Conservation (phyloP, 2,329 filamentous ascomycete genomes). For the Delphinella strobiligena region DNA sequence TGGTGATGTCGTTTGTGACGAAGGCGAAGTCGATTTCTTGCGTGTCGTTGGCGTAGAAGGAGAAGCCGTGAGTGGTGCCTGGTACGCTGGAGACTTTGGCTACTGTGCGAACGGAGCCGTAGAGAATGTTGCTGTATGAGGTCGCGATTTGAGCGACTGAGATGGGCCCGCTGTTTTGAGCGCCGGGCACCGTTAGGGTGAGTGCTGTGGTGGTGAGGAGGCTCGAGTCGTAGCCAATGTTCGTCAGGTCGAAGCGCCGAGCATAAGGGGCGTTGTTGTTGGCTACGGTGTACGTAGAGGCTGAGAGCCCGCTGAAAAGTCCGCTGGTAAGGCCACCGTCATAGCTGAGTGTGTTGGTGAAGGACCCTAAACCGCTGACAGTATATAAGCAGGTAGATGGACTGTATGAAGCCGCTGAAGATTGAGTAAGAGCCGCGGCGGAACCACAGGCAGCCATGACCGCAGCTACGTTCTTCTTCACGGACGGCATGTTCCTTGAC, state of each 20-base stretch:
- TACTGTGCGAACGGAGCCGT: conserved; percentile 55
- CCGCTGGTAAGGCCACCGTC: too few relatives aligned
- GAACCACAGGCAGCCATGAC: too few relatives aligned
- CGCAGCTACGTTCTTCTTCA: too few relatives aligned
- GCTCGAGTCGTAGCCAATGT: neutral
- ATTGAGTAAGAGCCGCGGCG: too few relatives aligned
- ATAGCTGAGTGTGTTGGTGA: too few relatives aligned
- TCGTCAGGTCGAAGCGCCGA: neutral
- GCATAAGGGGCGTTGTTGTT: neutral
- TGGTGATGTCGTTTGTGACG: conserved; percentile 7
- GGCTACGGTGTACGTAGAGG: conserved; percentile 2
- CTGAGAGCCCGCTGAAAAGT: neutral
- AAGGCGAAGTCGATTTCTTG: conserved; percentile 68
- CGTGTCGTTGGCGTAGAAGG: conserved; percentile 71
- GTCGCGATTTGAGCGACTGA: conserved; percentile 50
- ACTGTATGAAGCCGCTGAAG: too few relatives aligned
- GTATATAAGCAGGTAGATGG: too few relatives aligned
- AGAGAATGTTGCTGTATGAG: conserved; percentile 47
- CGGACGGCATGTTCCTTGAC: too few relatives aligned
- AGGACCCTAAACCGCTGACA: too few relatives aligned
- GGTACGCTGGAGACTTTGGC: conserved; percentile 49
- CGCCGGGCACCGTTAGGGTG: conserved; percentile 7
- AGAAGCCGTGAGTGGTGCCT: conserved; percentile 67
- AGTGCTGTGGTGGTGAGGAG: too few relatives aligned
- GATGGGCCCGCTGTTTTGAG: conserved; percentile 3